Conservation (phyloP, 345 rosid genomes). For the Lenwebbia sp. region DNA sequence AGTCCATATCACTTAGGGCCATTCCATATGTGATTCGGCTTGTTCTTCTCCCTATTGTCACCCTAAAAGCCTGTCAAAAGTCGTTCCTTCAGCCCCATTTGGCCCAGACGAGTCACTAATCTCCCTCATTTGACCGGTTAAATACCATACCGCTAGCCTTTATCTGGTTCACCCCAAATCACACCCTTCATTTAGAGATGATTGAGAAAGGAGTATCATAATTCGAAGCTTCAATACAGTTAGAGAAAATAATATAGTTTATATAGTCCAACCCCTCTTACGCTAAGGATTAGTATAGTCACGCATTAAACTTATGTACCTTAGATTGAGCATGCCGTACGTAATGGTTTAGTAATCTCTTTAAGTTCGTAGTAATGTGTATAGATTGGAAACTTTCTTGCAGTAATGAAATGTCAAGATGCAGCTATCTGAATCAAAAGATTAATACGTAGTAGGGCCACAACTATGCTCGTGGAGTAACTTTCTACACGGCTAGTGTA, state of each 20-base stretch:
- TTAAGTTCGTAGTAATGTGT: neutral
- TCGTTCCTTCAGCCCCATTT: neutral
- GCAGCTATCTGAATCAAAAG: neutral
- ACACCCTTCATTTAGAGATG: neutral
- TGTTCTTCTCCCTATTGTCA: neutral
- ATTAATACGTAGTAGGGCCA: neutral
- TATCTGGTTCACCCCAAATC: neutral
- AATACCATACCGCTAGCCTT: neutral
- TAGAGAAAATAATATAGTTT: neutral
- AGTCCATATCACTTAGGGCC: neutral
- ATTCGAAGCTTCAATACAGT: neutral
- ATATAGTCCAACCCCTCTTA: neutral
- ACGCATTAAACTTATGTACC: neutral
- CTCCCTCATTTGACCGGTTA: neutral
- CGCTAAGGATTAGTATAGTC: neutral
- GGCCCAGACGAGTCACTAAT: neutral
- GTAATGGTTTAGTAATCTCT: neutral
- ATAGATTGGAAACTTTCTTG: neutral
- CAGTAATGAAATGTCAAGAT: neutral
- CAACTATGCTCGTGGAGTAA: neutral
- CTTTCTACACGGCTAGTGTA: neutral
- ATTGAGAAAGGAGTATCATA: neutral
- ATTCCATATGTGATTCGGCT: neutral
- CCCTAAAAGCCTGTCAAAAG: neutral
- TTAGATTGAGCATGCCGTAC: neutral